A percentile compares a stretch with the other conserved stretches of the same genome.
phyloP scores from a whole-genome alignment of 164 flowering plant species.

The Liquidambar formosana region DNA sequence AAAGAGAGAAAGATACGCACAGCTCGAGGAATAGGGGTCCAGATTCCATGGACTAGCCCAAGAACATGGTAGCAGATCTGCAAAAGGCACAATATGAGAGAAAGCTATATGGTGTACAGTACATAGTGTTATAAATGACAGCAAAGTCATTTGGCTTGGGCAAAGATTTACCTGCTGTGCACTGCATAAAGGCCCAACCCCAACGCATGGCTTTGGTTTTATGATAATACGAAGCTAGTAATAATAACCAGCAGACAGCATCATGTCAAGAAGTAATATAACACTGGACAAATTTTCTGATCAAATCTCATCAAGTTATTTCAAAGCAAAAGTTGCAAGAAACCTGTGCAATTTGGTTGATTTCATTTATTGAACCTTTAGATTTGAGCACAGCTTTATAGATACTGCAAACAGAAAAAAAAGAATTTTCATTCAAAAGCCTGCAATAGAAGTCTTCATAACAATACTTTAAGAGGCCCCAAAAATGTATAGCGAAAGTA shows the following conservation, averaged over 20 bases:
- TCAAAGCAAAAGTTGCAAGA: constrained; percentile 21
- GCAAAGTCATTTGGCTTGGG: background rate
- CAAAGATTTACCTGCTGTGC: constrained; percentile 72
- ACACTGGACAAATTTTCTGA: background rate
- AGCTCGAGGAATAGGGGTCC: constrained; percentile 93
- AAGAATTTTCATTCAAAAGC: background rate
- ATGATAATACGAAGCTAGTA: constrained; percentile 83
- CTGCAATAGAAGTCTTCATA: background rate
- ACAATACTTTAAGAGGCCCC: background rate
- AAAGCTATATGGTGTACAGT: background rate
- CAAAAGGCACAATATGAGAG: constrained; percentile 19
- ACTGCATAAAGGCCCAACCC: constrained; percentile 83
- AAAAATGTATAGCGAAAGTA: background rate
- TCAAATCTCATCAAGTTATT: background rate
- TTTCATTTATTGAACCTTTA: constrained; percentile 74
- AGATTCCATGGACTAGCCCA: constrained; percentile 96
- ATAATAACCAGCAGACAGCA: constrained; percentile 9
- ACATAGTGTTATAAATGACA: background rate
- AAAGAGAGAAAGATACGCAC: constrained; percentile 43
- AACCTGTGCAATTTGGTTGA: constrained; percentile 98
- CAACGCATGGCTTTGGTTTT: constrained; percentile 76
- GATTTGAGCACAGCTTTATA: constrained; percentile 75
- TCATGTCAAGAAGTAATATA: constrained; percentile 3
- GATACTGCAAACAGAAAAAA: constrained; percentile 57
- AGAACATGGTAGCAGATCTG: constrained; percentile 98